phyloP scores from a whole-genome alignment of 2,329 filamentous ascomycete species.

The Epichloe coenophiala region DNA sequence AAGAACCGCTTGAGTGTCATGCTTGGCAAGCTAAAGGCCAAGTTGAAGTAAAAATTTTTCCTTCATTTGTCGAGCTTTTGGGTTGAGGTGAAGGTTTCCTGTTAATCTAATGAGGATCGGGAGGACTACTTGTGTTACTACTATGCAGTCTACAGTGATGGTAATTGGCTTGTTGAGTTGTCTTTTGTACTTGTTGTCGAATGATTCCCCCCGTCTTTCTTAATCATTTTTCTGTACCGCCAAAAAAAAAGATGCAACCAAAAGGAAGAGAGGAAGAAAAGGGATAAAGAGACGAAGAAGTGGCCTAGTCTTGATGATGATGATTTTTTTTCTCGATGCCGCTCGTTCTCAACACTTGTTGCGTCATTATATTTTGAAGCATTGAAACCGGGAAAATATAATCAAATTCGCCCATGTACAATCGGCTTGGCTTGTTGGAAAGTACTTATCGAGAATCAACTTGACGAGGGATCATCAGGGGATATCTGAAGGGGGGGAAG shows the following conservation, averaged over 20 bases:
- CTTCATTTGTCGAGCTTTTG: neutral
- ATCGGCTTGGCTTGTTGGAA: neutral
- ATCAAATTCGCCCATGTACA: neutral
- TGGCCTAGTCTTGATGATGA: neutral
- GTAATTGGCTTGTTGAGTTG: constrained; percentile 20
- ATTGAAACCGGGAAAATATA: neutral
- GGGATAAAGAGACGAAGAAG: neutral
- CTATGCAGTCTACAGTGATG: constrained; percentile 12
- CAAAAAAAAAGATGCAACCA: neutral
- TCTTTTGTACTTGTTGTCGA: constrained; percentile 20
- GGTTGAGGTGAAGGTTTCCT: constrained; percentile 9
- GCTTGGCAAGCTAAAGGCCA: constrained; percentile 43
- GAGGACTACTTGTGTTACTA: constrained; percentile 6
- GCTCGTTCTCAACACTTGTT: too few relatives aligned
- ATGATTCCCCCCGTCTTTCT: constrained; percentile 24
- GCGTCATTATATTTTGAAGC: too few relatives aligned
- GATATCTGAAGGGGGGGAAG: too few relatives aligned
- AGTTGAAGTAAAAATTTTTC: constrained; percentile 19
- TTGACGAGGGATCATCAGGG: too few relatives aligned
- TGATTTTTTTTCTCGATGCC: too few relatives aligned
- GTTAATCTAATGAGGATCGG: constrained; percentile 3
- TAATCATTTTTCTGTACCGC: neutral
- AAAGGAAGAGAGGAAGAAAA: neutral
- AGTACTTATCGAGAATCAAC: neutral
- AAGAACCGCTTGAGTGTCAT: constrained; percentile 51